Evolutionary conservation across 768 basidiomycete genomes (phyloP).

Genomic region (Mycena amicta): DNA sequence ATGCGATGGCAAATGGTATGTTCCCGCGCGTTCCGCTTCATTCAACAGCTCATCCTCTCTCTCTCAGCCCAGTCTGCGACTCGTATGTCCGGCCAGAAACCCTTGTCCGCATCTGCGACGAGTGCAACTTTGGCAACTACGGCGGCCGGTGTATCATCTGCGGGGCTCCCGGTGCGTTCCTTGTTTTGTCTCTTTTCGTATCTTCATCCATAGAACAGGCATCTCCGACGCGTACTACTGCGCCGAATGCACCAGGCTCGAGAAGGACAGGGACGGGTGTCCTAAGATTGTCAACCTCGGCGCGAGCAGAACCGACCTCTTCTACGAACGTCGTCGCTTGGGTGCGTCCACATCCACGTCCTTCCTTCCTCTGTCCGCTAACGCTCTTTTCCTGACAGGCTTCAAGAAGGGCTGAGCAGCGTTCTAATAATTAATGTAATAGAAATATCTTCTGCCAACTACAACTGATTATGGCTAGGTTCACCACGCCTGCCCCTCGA

Average conservation of each 20-base stretch:
- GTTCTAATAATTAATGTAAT: background rate
- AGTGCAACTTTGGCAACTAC: constrained; percentile 99
- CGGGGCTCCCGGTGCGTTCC: constrained; percentile 79
- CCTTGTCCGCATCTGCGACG: constrained; percentile 96
- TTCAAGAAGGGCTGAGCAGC: constrained; percentile 65
- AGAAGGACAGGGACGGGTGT: constrained; percentile 98
- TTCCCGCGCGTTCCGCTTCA: no score
- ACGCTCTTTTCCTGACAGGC: constrained; percentile 41
- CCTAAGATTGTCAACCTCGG: constrained; percentile 98
- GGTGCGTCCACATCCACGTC: constrained; percentile 52
- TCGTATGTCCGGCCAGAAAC: constrained; percentile 99
- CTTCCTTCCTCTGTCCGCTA: background rate
- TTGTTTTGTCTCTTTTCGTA: background rate
- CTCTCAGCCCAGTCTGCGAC: constrained; percentile 89
- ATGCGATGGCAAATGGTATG: constrained; percentile 99
- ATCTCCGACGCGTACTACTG: constrained; percentile 99
- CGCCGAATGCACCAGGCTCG: constrained; percentile 93
- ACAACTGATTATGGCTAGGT: background rate
- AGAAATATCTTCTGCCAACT: background rate
- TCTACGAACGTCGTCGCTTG: constrained; percentile 86
- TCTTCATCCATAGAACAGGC: constrained; percentile 49
- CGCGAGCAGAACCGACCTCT: constrained; percentile 87
- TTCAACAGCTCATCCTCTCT: no score
- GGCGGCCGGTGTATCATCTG: constrained; percentile 98
- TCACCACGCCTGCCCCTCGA: background rate